Evolutionary conservation across 2,329 filamentous ascomycete species (phyloP), one percentile per base, ranked within the genome.

Genomic region (Neophaeococcomyces aloes): DNA sequence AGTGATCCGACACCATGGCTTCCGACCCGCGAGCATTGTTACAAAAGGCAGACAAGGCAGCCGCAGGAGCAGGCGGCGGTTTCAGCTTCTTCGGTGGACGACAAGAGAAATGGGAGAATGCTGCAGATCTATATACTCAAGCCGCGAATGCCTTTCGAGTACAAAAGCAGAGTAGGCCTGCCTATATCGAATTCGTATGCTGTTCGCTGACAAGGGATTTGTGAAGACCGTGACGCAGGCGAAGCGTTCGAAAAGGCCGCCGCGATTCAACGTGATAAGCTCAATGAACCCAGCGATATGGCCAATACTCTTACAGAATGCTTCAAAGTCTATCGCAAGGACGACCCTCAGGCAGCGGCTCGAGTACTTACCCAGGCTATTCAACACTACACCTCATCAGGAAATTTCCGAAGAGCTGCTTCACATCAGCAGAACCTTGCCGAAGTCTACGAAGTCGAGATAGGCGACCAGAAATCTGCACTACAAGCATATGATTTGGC

Each of bases 321-420:
- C 41, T 96, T 88, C 75, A 95, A 96, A 71, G 83, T 86, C 48
- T 96, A 95, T 69, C 77, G 82, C 57, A 93, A 87, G 66, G 79
- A 83, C 42, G 79, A 85, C 57, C 87, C 87, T 15, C 74, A 86
- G 59, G 82, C 89, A 57, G 89, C 88, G 13, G 85, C 83, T 33
- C 73, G 85, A 49, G 87, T 85, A 58, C 70, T 95, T 44, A 78
- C 86, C 52, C 69, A 79, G 52, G 83, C 87, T 31, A 86, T 96
- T 60, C 72, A 79, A 46, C 84, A 91, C 62, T 96, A 94, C 66
- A 89, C 86, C 55, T 68, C 77, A 54, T 88, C 87, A 66, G 88
- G 88, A 49, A 94, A 94, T 65, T 88, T 94, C 66, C 76, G 88
- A 54, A 77, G 89, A 45, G 89, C 91, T 11, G 91, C 91, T 8